Evolutionary conservation across 257 asterid species (phyloP), one percentile per base, ranked within the genome.

Genomic region (Primulina eburnea): DNA sequence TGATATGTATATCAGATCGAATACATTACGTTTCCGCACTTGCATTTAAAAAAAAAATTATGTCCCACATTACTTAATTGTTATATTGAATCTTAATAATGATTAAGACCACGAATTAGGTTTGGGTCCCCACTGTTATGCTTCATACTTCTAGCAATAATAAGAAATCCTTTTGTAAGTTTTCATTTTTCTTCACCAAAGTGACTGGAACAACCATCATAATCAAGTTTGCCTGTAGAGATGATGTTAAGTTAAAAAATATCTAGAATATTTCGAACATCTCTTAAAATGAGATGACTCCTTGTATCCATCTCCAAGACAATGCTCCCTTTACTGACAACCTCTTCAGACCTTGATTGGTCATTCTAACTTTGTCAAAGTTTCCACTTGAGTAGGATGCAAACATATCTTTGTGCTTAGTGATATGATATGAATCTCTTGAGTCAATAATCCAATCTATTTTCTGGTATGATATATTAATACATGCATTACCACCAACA

Each of bases 161-260:
- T 30, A 1, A 62, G 24, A 29, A 24, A 62, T 12, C 66, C 8
- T 62, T 16, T 62, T 0, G 24, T 32, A 26, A 62, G 47, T 5
- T 62, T 62, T 24, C 66, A 62, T 30, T 62, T 62, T 62, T 3
- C 26, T 62, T 29, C 47, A 62, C 66, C 34, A 62, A 30, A 62
- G 50, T 62, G 18, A 33, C 18, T 28, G 3, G 6, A 11, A 30
- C 20, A 30, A 4, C 47, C 16, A 14, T 11, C 43, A 62, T 62
- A 47, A 9, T 62, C 66, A 9, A 62, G 34, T 24, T 30, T 62
- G 11, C 66, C 43, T 2, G 10, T 32, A n/a, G 24, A 32, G 14
- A 62, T 62, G 17, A 62, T 62, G 4, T 62, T 62, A 20, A 62
- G 66, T 7, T 12, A 2, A 5, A 62, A 2, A 5, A 62, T 62